Percentiles rank a stretch among this genome's conserved stretches.
Conservation (phyloP, 495 filamentous ascomycete genomes). For the Cudoniella acicularis region DNA sequence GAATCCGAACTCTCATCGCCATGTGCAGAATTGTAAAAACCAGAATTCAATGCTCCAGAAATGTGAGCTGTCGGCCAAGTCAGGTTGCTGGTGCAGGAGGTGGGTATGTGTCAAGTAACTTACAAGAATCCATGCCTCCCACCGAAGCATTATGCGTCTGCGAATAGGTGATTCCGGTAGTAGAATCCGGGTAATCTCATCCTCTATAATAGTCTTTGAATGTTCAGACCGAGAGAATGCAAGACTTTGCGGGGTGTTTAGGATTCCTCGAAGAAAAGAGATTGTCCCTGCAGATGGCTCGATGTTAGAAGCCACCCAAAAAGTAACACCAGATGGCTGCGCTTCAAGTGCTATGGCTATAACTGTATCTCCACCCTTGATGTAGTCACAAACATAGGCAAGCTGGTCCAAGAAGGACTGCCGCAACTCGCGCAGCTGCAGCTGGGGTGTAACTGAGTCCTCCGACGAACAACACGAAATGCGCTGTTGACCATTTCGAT, state of each 20-base stretch:
- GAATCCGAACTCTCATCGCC: slow-evolving; percentile 11
- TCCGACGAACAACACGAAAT: slow-evolving; percentile 12
- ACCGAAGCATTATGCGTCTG: background rate
- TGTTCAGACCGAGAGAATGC: slow-evolving; percentile 1
- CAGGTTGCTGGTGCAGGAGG: background rate
- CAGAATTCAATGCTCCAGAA: slow-evolving; percentile 2
- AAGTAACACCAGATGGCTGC: slow-evolving; percentile 12
- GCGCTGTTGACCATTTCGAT: slow-evolving; percentile 23
- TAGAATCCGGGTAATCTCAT: slow-evolving; percentile 21
- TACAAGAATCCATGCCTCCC: background rate
- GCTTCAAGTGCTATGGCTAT: slow-evolving; percentile 31
- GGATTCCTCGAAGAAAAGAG: slow-evolving; percentile 19
- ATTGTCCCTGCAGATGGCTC: background rate
- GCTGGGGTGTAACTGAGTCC: slow-evolving; percentile 5
- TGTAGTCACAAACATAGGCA: slow-evolving; percentile 30
- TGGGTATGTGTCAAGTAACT: background rate
- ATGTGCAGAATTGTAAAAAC: slow-evolving; percentile 1
- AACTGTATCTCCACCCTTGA: slow-evolving; percentile 28
- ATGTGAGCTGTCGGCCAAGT: slow-evolving; percentile 7
- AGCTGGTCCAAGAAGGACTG: slow-evolving; percentile 28
- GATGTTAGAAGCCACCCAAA: slow-evolving; percentile 28
- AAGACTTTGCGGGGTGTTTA: slow-evolving; percentile 14
- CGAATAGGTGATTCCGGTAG: slow-evolving; percentile 14
- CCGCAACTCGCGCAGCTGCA: slow-evolving; percentile 12
- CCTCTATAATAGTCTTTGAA: slow-evolving; percentile 3